Evolutionary conservation across 805 yeast species (phyloP), one percentile per base, ranked within the genome.

Genomic region (Schwanniomyces sp.): DNA sequence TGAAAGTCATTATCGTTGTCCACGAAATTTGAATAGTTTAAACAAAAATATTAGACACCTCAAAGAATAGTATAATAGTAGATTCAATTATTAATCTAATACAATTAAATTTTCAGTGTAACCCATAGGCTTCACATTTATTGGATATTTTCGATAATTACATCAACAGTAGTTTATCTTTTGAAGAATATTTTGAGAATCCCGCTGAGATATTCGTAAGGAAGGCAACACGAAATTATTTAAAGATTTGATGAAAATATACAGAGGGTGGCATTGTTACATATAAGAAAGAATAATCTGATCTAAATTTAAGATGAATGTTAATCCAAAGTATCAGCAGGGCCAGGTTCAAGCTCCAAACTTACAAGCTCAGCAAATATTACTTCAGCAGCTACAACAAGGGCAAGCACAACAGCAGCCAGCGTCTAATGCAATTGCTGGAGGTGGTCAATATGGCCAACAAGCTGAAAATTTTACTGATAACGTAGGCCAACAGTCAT

Each of bases 381-480:
- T 72, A 51, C 62, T 71, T 45, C 76, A 70, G 54, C 76, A 70
- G 51, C 63, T 72, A 44, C 78, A 70, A 48, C 74, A 69, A 42
- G 72, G 71, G 11, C 72, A 63, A 42, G 40, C 61, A 25, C 66
- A 54, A 45, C 63, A 56, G 36, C 60, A 43, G 28, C 48, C 50
- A 37, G 28, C 52, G 9, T 44, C 43, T n/a, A 45, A 36, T 40
- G 41, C 44, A 21, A 36, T 47, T 36, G 24, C 24, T 21, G 49
- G 46, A 5, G 32, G 52, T 16, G 54, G 54, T 11, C 53, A 50
- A 37, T 55, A 37, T 50, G 49, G 47, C 39, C 54, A 43, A 36
- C 51, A 48, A 36, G 36, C 36, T 46, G 54, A 55, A 12, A 40
- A 34, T 40, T 57, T 52, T 30, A 48, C 50, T 37, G 64, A 60